These are phyloP conservation scores for Ormosia emarginata DNA, from an alignment of 306 rosid species.

Conservation along the genomic window DNA sequence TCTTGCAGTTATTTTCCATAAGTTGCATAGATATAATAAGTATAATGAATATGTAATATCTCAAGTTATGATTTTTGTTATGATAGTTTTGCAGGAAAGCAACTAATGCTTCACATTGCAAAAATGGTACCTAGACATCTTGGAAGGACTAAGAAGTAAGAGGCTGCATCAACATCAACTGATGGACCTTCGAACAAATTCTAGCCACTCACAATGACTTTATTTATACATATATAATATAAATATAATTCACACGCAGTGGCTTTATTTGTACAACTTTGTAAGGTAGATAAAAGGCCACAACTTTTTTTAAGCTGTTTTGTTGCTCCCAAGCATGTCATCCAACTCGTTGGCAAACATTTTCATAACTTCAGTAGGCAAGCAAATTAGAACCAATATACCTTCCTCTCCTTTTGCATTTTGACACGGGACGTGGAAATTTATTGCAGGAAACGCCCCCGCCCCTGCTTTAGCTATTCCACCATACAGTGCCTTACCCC, in stretches of 20 bases:
- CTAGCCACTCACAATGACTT: too few relatives aligned
- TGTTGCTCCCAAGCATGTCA: not conserved
- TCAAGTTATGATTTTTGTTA: not conserved
- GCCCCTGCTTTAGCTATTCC: conserved; percentile 20
- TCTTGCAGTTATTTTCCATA: not conserved
- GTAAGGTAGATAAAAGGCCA: too few relatives aligned
- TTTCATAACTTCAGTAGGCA: conserved; percentile 3
- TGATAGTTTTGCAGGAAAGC: conserved; percentile 57
- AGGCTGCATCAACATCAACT: conserved; percentile 41
- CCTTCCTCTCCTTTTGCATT: conserved; percentile 22
- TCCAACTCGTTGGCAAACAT: conserved; percentile 17
- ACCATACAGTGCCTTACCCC: conserved; percentile 30
- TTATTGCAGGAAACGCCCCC: not conserved
- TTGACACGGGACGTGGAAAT: not conserved
- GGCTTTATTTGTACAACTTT: too few relatives aligned
- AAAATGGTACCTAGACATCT: conserved; percentile 89
- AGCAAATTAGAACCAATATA: not conserved
- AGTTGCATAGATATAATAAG: not conserved
- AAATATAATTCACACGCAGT: too few relatives aligned
- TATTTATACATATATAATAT: too few relatives aligned
- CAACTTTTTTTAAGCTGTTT: not conserved
- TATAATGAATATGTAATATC: not conserved
- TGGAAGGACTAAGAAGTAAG: conserved; percentile 83
- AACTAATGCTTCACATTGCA: conserved; percentile 62
- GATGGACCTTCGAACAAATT: conserved; percentile 72